These are phyloP conservation scores for Tetracladium maxilliforme DNA, from an alignment of 2,329 filamentous ascomycete genomes.

Conservation along the genomic window DNA sequence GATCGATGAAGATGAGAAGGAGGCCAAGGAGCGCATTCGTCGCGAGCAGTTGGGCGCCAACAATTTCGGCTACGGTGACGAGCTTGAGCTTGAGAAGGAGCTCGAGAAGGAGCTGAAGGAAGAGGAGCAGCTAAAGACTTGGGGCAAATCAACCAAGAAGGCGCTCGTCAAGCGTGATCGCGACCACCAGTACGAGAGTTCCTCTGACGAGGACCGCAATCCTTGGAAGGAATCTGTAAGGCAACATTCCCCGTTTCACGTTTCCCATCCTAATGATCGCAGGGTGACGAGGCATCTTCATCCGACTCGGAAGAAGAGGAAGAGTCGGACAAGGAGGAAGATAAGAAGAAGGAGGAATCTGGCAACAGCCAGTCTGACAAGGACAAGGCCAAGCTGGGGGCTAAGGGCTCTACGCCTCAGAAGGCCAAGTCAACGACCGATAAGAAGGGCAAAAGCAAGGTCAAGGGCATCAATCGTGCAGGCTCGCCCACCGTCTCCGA, in stretches of 20 bases:
- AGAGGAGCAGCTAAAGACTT: slow-evolving; percentile 55
- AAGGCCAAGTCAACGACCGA: slow-evolving; percentile 33
- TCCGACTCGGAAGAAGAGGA: slow-evolving; percentile 18
- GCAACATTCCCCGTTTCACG: slow-evolving; percentile 6
- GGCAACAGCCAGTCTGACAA: no score
- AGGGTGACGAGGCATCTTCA: background rate
- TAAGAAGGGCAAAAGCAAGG: slow-evolving; percentile 30
- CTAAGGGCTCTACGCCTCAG: slow-evolving; percentile 30
- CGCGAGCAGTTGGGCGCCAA: slow-evolving; percentile 79
- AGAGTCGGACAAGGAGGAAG: slow-evolving; percentile 48
- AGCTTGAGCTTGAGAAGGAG: slow-evolving; percentile 57
- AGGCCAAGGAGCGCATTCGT: slow-evolving; percentile 57
- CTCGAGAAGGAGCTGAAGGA: slow-evolving; percentile 53
- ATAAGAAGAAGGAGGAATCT: slow-evolving; percentile 42
- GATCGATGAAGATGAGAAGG: slow-evolving; percentile 67
- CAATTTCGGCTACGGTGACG: slow-evolving; percentile 56
- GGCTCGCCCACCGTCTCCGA: slow-evolving; percentile 68
- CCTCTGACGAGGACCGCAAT: slow-evolving; percentile 44
- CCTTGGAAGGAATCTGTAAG: slow-evolving; percentile 38
- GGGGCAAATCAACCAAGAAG: slow-evolving; percentile 68
- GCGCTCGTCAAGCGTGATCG: slow-evolving; percentile 73
- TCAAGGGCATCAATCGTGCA: slow-evolving; percentile 60
- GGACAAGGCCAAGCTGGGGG: slow-evolving; percentile 39
- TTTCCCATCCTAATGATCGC: slow-evolving; percentile 7
- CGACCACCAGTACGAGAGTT: slow-evolving; percentile 73